Evolutionary conservation across 352 stramenopile species (phyloP).

Genomic region (Phytopythium montanum): DNA sequence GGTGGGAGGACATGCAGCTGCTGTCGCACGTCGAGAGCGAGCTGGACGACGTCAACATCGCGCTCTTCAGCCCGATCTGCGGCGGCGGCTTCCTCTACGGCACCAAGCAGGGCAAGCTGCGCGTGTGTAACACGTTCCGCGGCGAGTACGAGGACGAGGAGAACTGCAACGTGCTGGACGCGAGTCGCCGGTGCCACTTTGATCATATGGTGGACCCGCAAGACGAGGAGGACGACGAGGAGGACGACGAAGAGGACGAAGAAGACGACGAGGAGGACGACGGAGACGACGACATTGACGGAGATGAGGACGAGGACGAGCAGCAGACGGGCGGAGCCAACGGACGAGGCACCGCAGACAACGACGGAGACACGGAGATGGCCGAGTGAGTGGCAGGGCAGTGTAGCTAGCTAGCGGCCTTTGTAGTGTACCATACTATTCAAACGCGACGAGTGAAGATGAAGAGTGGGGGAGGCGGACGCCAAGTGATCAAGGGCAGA

Average conservation of each 20-base stretch:
- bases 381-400: slow-evolving; percentile 18
- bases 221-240: slow-evolving; percentile 53
- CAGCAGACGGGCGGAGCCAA: slow-evolving; percentile 29
- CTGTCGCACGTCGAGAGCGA: slow-evolving; percentile 81
- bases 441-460: slow-evolving; percentile 3
- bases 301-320: slow-evolving; percentile 9
- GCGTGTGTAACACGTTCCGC: slow-evolving; percentile 82
- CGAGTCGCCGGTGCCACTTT: slow-evolving; percentile 50
- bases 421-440: slow-evolving; percentile 6
- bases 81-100: slow-evolving; percentile 97
- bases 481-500: neutral
- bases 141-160: slow-evolving; percentile 68
- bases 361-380: slow-evolving; percentile 40
- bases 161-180: slow-evolving; percentile 84
- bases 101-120: slow-evolving; percentile 95
- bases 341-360: slow-evolving; percentile 11
- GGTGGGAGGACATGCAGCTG: slow-evolving; percentile 88
- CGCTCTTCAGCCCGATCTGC: slow-evolving; percentile 95
- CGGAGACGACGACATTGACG: slow-evolving; percentile 19
- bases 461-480: neutral
- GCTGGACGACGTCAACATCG: slow-evolving; percentile 98
- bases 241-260: slow-evolving; percentile 36
- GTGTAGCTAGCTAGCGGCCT: slow-evolving; percentile 4
- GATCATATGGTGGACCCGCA: slow-evolving; percentile 57
- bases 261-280: slow-evolving; percentile 26